phyloP scores from a whole-genome alignment of 345 rosid species.

The Arabidopsis arenosa region DNA sequence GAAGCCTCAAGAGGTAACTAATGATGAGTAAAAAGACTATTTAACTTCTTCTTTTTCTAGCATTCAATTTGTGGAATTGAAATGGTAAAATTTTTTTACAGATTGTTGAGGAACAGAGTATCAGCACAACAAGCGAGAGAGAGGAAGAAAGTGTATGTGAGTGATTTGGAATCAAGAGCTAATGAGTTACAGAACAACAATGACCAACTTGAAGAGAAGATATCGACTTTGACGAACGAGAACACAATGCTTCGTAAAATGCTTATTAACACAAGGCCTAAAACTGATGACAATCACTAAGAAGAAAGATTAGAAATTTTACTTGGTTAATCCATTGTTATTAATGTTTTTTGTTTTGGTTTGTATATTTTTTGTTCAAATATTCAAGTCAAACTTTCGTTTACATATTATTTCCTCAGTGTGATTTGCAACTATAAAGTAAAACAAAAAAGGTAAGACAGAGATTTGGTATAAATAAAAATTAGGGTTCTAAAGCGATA shows the following conservation, averaged over 20 bases:
- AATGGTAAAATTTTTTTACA: conserved; percentile 12
- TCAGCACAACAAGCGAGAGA: conserved; percentile 90
- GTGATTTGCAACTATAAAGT: neutral
- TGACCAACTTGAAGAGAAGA: conserved; percentile 67
- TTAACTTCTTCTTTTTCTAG: neutral
- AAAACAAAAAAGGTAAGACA: neutral
- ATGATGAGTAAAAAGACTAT: neutral
- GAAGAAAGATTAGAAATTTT: neutral
- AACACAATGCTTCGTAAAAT: conserved; percentile 78
- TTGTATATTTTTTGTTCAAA: conserved; percentile 10
- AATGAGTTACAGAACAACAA: conserved; percentile 59
- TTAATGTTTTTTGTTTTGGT: neutral
- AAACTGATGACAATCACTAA: conserved; percentile 54
- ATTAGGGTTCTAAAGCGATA: too few species aligned
- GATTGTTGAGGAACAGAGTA: conserved; percentile 77
- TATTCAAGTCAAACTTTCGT: neutral
- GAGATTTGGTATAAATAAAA: neutral
- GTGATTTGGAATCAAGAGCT: conserved; percentile 63
- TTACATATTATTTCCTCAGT: too few species aligned
- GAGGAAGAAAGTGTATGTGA: conserved; percentile 78
- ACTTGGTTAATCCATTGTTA: too few species aligned
- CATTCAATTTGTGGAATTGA: neutral
- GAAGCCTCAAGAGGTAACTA: conserved; percentile 68
- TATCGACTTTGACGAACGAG: conserved; percentile 68
- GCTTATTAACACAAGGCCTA: conserved; percentile 70